Base-by-base conservation (phyloP, 352 stramenopile species). In the Pythium graminicola region DNA sequence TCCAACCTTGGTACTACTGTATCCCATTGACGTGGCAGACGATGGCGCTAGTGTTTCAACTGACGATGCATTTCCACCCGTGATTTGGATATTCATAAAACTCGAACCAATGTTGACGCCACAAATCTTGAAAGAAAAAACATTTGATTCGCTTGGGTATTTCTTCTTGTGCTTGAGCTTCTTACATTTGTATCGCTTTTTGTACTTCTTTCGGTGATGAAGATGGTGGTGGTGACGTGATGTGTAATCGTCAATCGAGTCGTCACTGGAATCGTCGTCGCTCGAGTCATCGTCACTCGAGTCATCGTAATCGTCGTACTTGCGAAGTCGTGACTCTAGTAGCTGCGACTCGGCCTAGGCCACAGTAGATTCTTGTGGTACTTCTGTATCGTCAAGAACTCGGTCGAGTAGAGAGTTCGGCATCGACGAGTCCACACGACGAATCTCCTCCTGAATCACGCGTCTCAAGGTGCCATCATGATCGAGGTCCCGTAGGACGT, bases 71-170 rank as follows among this genome's bases (percentile, higher is more conserved):
- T 55, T 62, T 28, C 48, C 56, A 13, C 48, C 49, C 16, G 49
- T 64, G 56, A 64, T 64, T 32, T 58, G 47, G 32, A 65, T 59
- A 19, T 60, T 65, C 9, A 45, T 50, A 28, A 65, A 65, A 19
- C 50, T 65, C 35, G 50, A 44, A 23, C 57, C 57, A 24, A 65
- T 60, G 29, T 59, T 65, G 16, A 65, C 57, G 19, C 57, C 57
- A 10, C 57, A 50, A 19, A 65, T 54, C 43, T 65, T 60, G 35
- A n/a, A n/a, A n/a, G 57, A 65, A 32, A 65, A 65, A 22, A 65
- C 57, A 20, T 56, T 65, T 36, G 50, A 56, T 20, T 59, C 50
- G 16, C n/a, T 17, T 6, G 40, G 32, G 13, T 59, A 13, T 4
- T 67, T 54, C 14, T 63, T 57, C 19, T 64, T 52, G 24, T 49